phyloP scores from a whole-genome alignment of 2,329 filamentous ascomycete species.

The Lasiodiplodia citricola region DNA sequence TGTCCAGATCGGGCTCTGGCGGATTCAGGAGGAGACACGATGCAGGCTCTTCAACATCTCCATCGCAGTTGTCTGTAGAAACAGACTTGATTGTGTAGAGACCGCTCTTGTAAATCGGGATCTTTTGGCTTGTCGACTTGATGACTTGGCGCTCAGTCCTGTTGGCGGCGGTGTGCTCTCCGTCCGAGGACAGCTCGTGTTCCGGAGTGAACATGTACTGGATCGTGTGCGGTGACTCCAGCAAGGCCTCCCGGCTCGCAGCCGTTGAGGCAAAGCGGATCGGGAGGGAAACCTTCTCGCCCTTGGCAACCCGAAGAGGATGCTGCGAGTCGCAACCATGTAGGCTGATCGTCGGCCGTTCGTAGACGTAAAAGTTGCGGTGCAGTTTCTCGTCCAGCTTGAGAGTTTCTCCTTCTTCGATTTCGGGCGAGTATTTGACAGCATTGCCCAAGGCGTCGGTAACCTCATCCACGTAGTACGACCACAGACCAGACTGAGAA shows the following conservation, averaged over 20 bases:
- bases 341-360: constrained; percentile 77
- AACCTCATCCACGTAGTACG: constrained; percentile 90
- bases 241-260: constrained; percentile 57
- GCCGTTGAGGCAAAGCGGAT: constrained; percentile 68
- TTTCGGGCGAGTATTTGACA: constrained; percentile 71
- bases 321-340: constrained; percentile 77
- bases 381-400: constrained; percentile 58
- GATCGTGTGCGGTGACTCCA: constrained; percentile 72
- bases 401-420: constrained; percentile 70
- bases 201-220: constrained; percentile 83
- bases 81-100: constrained; percentile 85
- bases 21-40: constrained; percentile 94
- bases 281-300: constrained; percentile 70
- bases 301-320: constrained; percentile 83
- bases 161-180: constrained; percentile 63
- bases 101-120: constrained; percentile 75
- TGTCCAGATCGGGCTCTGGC: constrained; percentile 77
- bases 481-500: constrained; percentile 77
- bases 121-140: constrained; percentile 66
- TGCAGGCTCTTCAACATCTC: constrained; percentile 89
- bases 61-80: constrained; percentile 79
- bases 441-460: constrained; percentile 88
- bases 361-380: constrained; percentile 83
- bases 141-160: constrained; percentile 65
- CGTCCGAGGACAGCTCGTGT: constrained; percentile 69